Base-by-base conservation (phyloP, 495 filamentous ascomycete genomes). In the Evansstolkia leycettana region DNA sequence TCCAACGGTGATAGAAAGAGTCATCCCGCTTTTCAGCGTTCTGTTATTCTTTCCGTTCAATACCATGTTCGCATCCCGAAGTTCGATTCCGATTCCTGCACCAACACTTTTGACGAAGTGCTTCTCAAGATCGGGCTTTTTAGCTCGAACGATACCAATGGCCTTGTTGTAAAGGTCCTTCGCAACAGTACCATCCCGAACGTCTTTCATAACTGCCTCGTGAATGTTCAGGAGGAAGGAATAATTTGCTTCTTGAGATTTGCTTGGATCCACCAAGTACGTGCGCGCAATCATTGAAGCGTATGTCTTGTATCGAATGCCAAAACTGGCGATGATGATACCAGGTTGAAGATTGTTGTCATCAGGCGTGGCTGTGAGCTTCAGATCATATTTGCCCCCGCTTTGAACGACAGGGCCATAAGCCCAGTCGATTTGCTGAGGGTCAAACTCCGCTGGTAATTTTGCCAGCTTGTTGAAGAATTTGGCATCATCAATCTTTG, bases 101-200 rank as follows among this genome's bases (percentile, higher is more conserved):
- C 90, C 90, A 25, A 94, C 74, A 39, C 78, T 92, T 60, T 90
- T 94, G 26, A 85, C 46, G 51, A 99, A 94, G 45, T 94, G 80
- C 57, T 84, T 82, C 54, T 94, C 90, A 11, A 96, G 65, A 30
- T 99, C 90, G 9, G 92, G 89, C 54, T 89, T 92, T 58, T 87
- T 96, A 5, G 82, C 60, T 48, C 76, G 85, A 34, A 96, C 67
- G 10, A 85, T 58, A 33, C 50, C 62, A 34, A 90, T 50, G 2
- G 90, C 92, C 58, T 94, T 96, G 57, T 70, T 75, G 60, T 93
- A 95, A 13, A 99, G 72, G 44, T 95, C 88, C 54, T 93, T 95
- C 34, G 80, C 80, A 3, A 74, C 64, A 6, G 78, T 83, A 20
- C 92, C 92, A 49, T 96, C 89, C 16, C 84, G 76, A 33, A 95